Conservation (phyloP, 805 yeast species). For the Clavispora phyllophila region DNA sequence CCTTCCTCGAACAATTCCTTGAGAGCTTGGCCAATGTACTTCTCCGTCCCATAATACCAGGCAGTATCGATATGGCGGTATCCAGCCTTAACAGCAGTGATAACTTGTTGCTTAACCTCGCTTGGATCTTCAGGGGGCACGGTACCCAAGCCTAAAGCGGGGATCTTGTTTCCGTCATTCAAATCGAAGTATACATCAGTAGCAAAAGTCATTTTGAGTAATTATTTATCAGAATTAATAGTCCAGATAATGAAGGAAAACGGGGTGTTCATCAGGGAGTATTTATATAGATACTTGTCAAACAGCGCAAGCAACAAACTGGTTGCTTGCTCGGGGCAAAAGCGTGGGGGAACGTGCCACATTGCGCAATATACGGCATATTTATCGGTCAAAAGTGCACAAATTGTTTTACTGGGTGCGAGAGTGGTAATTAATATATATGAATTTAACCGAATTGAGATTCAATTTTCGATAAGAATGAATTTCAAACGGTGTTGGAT, state of each 20-base stretch:
- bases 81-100: constrained; percentile 39
- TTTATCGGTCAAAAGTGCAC: background rate
- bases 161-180: constrained; percentile 55
- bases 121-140: constrained; percentile 27
- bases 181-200: constrained; percentile 31
- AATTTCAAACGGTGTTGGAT: background rate
- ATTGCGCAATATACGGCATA: background rate
- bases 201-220: background rate
- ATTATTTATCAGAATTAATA: background rate
- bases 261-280: background rate
- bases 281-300: background rate
- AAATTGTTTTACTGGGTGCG: too few species aligned
- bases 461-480: background rate
- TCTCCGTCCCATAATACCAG: constrained; percentile 56
- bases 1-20: constrained; percentile 43
- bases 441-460: background rate
- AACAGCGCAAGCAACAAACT: background rate
- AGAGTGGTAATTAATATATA: too few species aligned
- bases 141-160: constrained; percentile 65
- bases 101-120: constrained; percentile 29
- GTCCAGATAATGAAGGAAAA: background rate
- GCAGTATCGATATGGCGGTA: constrained; percentile 51
- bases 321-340: background rate
- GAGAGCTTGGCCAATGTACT: constrained; percentile 51
- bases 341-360: background rate